Evolutionary conservation across 345 rosid species (phyloP), one percentile per base, ranked within the genome.

Genomic region (Euphorbia lathyris): DNA sequence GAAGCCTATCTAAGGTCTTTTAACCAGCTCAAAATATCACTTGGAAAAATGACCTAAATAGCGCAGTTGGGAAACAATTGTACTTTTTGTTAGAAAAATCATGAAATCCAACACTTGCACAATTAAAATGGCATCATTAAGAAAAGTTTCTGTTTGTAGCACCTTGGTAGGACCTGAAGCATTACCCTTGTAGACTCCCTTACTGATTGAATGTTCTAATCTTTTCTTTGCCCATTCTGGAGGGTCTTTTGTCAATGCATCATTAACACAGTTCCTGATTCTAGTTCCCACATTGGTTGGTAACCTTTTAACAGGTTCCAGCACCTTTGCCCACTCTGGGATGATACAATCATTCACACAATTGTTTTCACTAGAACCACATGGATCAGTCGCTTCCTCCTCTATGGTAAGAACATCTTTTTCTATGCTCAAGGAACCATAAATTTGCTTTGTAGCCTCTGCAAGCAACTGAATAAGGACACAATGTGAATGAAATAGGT

Each of bases 131-230:
- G n/a, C 45, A 50, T 50, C 27, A 53, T 17, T 71, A 66, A 65
- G 78, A 70, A 59, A 76, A 57, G 77, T 63, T 72, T 66, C 12
- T 19, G 68, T 9, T 20, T 69, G 29, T 62, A 60, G 45, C 75
- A 94, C 98, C 99, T 95, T 95, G 61, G 99, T 95, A 36, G 99
- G 99, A 69, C 99, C 99, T 60, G 97, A 95, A 34, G 99, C 99
- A 84, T 95, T 95, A 83, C 99, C 99, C 82, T 95, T 95, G 75
- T 95, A 95, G 50, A 95, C 86, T 81, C 83, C 99, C 80, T 95
- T 95, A 76, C 99, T 92, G 72, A 95, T 90, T 66, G 97, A 95
- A 83, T 87, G 88, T 68, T 88, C 96, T 81, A 95, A 81, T 77
- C 74, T 87, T 81, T 80, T 78, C 84, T 78, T 87, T 14, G 97